Base-by-base conservation (phyloP, 2,329 filamentous ascomycete species). In the Biscogniauxia sp. region DNA sequence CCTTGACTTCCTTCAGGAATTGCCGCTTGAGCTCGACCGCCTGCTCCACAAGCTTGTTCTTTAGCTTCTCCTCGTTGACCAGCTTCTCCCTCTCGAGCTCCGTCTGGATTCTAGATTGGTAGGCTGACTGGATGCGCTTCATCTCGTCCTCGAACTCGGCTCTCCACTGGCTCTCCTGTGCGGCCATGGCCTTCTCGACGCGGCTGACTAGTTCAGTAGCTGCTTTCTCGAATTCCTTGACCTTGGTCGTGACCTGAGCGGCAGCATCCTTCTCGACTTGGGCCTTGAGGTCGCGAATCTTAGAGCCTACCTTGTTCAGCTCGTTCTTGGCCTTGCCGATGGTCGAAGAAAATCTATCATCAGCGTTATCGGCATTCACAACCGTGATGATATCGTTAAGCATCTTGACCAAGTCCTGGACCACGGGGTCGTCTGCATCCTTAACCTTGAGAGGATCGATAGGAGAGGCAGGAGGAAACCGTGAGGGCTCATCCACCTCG, bases 321-420 rank as follows among this genome's bases (percentile, higher is more conserved):
- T 96, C 90, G 57, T 83, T 81, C 83, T 97, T 98, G 64, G 94
- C 93, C 80, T 95, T 93, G 68, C 84, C 80, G 61, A 99, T 88
- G 0, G 92, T 89, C 2, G 85, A 84, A 56, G 86, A 87, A 77
- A 95, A 97, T 75, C 90, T 92, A 68, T 84, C 84, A 64, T 89
- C 86, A 60, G 91, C 86, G 63, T 89, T 86, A 74, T 97, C 94
- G 60, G 91, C 90, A 75, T 97, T 97, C 74, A 97, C 88, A 53
- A 96, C 92, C 8, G 91, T 88, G 73, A 99, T 97, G 70, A 99
- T 89, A 76, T 96, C 92, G 78, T 99, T 99, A 69, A 99, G 84
- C 79, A 97, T 94, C 79, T 92, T 94, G 61, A 96, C 92, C 5
- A 99, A 82, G 71, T 98, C 92, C 77, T 97, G 93, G 20, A 98